Evolutionary conservation across 2,329 filamentous ascomycete species (phyloP), one percentile per base, ranked within the genome.

Genomic region (Xylaria digitata): DNA sequence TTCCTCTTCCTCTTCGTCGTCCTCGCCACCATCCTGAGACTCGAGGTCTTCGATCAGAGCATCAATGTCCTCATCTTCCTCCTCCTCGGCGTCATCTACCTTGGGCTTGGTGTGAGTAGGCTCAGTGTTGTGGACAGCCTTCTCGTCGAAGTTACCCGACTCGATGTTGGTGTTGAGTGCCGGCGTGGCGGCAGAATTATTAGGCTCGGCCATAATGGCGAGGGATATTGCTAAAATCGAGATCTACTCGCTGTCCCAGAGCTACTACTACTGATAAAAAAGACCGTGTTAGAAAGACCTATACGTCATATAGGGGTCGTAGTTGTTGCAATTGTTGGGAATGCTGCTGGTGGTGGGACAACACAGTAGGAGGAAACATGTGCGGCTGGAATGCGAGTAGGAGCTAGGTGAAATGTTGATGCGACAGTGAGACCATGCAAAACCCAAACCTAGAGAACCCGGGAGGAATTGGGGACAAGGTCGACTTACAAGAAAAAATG

Each of bases 11-110:
- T 91, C 89, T 48, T 89, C 88, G 32, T 91, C 88, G 30, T 90
- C 88, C 30, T 90, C 84, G 61, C 86, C 85, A 72, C 90, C 92
- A 79, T 96, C 92, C 74, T 93, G 85, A 48, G 90, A 93, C 82
- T 96, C 91, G 72, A 96, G 90, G 75, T 96, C 93, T 79, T 94
- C 91, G 73, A 97, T 96, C 75, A 97, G 85, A 76, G 90, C 89
- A 77, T 96, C 92, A 73, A 97, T 93, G 78, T 95, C 91, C 82
- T 93, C 91, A 75, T 93, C 91, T 52, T 92, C 91, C 23, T 94
- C 90, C 55, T 90, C 90, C 54, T 90, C 89, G 45, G 90, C 89
- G 34, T 86, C 86, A 49, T 80, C 82, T 23, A 76, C 78, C 75
- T 82, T 83, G 66, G 77, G 74, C 75, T 81, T 80, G 75, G 79